Conservation (phyloP, 352 stramenopile genomes). For the Globisporangium canariense region DNA sequence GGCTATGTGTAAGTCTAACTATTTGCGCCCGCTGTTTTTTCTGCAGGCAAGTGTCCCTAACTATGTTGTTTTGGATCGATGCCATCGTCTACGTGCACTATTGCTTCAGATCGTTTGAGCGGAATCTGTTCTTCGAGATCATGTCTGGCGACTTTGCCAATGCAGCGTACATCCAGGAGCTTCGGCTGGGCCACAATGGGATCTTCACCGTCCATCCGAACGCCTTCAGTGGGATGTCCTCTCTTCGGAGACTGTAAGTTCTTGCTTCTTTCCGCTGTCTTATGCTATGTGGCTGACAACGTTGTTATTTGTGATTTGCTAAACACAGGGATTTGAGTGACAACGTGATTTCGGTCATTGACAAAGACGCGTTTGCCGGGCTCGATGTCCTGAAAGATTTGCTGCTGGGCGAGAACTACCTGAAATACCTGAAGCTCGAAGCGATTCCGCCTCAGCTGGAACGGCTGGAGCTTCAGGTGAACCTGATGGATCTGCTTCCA, state of each 20-base stretch:
- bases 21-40: no score
- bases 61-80: no score
- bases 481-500: conserved; percentile 53
- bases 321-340: conserved; percentile 50
- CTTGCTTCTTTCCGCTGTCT: not conserved
- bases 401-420: conserved; percentile 41
- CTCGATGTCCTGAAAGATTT: conserved; percentile 42
- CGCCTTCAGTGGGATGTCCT: conserved; percentile 52
- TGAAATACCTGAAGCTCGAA: conserved; percentile 40
- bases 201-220: conserved; percentile 60
- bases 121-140: conserved; percentile 60
- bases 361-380: conserved; percentile 40
- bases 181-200: conserved; percentile 46
- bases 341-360: conserved; percentile 69
- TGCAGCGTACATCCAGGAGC: conserved; percentile 40
- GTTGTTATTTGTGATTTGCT: not conserved
- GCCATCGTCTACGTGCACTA: not conserved
- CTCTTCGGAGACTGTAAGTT: conserved; percentile 48
- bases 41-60: no score
- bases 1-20: conserved; percentile 50
- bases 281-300: not conserved
- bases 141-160: conserved; percentile 37
- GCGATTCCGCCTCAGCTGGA: conserved; percentile 38
- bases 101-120: conserved; percentile 50
- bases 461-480: conserved; percentile 45